Evolutionary conservation across 2,329 filamentous ascomycete species (phyloP).

Genomic region (Neonectria coccinea): DNA sequence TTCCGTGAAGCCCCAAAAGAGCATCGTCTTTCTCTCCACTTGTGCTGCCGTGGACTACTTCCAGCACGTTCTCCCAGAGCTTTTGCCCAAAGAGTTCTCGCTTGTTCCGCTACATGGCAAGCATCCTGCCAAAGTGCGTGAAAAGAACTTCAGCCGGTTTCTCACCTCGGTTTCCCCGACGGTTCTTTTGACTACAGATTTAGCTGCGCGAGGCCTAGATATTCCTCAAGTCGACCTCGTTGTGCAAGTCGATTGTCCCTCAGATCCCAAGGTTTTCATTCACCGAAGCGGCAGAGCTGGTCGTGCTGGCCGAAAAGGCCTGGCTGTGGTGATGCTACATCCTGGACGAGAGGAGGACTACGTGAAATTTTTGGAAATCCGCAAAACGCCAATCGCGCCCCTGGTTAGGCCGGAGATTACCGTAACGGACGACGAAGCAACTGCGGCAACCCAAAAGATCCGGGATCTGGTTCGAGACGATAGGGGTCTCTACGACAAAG

Average conservation of each 20-base stretch:
- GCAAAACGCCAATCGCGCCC: slow-evolving; percentile 83
- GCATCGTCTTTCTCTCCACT: slow-evolving; percentile 92
- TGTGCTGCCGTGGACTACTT: slow-evolving; percentile 97
- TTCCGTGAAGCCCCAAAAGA: slow-evolving; percentile 81
- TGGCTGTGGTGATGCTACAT: slow-evolving; percentile 87
- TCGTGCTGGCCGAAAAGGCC: slow-evolving; percentile 85
- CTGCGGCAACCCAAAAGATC: slow-evolving; percentile 68
- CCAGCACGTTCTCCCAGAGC: slow-evolving; percentile 78
- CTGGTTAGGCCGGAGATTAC: slow-evolving; percentile 68
- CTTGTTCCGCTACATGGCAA: slow-evolving; percentile 92
- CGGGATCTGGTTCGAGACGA: slow-evolving; percentile 66
- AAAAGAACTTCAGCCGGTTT: slow-evolving; percentile 88
- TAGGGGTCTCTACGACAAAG: slow-evolving; percentile 81
- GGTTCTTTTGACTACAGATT: slow-evolving; percentile 90
- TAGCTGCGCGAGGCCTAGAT: slow-evolving; percentile 90
- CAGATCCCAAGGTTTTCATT: slow-evolving; percentile 94
- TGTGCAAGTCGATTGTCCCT: slow-evolving; percentile 84
- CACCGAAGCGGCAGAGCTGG: slow-evolving; percentile 93
- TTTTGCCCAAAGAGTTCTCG: slow-evolving; percentile 76
- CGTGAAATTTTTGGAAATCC: slow-evolving; percentile 84
- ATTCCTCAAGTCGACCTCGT: slow-evolving; percentile 93
- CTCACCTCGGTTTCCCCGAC: slow-evolving; percentile 78
- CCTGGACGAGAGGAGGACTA: slow-evolving; percentile 92
- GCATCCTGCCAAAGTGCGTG: slow-evolving; percentile 85
- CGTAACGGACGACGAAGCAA: slow-evolving; percentile 72